Evolutionary conservation across 2,329 filamentous ascomycete genomes (phyloP).

Genomic region (Byssoonygena ceratinophila): DNA sequence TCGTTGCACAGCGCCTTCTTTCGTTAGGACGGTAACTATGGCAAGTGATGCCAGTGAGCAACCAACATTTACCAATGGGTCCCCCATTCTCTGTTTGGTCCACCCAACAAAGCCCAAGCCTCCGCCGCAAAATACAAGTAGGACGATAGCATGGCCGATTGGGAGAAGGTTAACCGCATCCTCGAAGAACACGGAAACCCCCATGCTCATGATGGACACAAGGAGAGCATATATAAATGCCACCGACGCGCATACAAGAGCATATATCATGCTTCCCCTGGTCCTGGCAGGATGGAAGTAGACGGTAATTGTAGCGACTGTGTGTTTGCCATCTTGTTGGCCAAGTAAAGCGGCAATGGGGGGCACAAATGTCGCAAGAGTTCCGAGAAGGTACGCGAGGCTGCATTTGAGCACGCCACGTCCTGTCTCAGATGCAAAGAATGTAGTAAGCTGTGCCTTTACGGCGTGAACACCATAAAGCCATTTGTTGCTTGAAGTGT

Average conservation of each 20-base stretch:
- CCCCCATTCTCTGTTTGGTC: conserved; percentile 69
- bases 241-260: conserved; percentile 61
- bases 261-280: conserved; percentile 81
- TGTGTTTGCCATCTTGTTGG: conserved; percentile 79
- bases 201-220: conserved; percentile 76
- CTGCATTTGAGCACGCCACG: conserved; percentile 82
- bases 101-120: conserved; percentile 80
- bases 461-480: conserved; percentile 26
- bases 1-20: conserved; percentile 76
- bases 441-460: conserved; percentile 37
- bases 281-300: conserved; percentile 89
- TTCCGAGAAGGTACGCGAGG: conserved; percentile 76
- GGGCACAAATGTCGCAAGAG: conserved; percentile 72
- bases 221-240: conserved; percentile 70
- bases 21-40: conserved; percentile 80
- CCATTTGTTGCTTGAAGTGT: conserved; percentile 17
- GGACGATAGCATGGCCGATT: conserved; percentile 66
- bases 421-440: conserved; percentile 62
- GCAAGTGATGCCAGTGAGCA: conserved; percentile 79
- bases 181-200: conserved; percentile 69
- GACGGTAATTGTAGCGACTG: conserved; percentile 85
- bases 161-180: conserved; percentile 53
- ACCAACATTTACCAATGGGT: conserved; percentile 71
- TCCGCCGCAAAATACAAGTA: conserved; percentile 74
- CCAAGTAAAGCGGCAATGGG: conserved; percentile 64